Evolutionary conservation across 2,329 filamentous ascomycete genomes (phyloP).

Genomic region (Pyricularia grisea): DNA sequence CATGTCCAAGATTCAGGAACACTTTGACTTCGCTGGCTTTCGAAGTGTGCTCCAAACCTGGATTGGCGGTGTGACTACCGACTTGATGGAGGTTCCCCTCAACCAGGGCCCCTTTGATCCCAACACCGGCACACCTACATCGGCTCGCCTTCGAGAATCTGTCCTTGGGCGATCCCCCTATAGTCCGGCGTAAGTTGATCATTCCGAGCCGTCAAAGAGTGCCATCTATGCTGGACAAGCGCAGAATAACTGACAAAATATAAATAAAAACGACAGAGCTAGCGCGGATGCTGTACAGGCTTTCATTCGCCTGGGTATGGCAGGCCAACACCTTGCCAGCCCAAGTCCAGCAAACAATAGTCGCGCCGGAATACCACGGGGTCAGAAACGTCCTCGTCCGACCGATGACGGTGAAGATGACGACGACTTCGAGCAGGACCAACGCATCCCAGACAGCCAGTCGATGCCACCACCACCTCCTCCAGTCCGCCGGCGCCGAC

Average conservation of each 20-base stretch:
- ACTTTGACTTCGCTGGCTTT: not conserved
- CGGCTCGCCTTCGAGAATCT: not conserved
- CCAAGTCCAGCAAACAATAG: not conserved
- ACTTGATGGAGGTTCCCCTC: not conserved
- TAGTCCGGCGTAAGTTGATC: not conserved
- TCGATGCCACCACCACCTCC: constrained; percentile 5
- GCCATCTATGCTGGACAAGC: not conserved
- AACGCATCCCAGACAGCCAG: constrained; percentile 8
- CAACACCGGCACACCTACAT: not conserved
- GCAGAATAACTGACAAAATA: not conserved
- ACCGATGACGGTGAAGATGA: constrained; percentile 8
- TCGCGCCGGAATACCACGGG: not conserved
- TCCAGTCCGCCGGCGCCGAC: not conserved
- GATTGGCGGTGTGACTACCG: not conserved
- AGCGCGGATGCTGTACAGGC: not conserved
- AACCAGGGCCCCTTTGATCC: not conserved
- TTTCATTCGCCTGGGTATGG: not conserved
- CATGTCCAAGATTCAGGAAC: not conserved
- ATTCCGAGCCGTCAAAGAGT: not conserved
- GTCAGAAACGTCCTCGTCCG: not conserved
- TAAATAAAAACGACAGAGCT: not conserved
- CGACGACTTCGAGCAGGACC: constrained; percentile 14
- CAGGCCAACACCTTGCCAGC: not conserved
- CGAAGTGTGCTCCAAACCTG: not conserved
- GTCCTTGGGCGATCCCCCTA: not conserved